A percentile compares a stretch with the other conserved stretches of the same genome.
phyloP scores from a whole-genome alignment of 2,329 filamentous ascomycete genomes.

The Apiospora pterosperma region DNA sequence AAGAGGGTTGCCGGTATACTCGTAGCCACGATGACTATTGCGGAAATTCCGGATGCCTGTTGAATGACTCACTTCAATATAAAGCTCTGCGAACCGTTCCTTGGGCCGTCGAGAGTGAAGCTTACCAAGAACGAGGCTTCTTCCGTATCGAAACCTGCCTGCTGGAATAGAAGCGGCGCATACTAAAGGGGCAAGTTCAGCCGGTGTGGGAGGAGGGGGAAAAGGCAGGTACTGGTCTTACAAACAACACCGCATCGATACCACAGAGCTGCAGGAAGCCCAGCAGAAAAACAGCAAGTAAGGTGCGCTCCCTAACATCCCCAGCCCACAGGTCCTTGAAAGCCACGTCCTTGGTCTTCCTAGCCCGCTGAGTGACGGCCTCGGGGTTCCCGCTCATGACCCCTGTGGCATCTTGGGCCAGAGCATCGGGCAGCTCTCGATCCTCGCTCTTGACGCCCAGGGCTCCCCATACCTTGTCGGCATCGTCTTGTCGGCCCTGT shows the following conservation, averaged over 20 bases:
- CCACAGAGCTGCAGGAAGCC: constrained; percentile 58
- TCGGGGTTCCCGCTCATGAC: constrained; percentile 41
- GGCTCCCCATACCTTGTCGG: too few species aligned
- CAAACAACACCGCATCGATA: constrained; percentile 61
- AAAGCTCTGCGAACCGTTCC: too few species aligned
- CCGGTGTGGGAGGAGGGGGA: too few species aligned
- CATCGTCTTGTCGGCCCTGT: constrained; percentile 43
- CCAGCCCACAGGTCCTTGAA: too few species aligned
- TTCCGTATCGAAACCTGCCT: constrained; percentile 53
- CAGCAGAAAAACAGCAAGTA: constrained; percentile 49
- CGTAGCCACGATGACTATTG: constrained; percentile 53
- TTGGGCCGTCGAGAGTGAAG: too few species aligned
- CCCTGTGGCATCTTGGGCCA: constrained; percentile 39
- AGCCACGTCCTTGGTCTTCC: too few species aligned
- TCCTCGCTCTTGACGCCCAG: too few species aligned
- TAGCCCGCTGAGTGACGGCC: constrained; percentile 29
- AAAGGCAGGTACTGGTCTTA: constrained; percentile 25
- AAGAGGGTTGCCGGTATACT: constrained; percentile 54
- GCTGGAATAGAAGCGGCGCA: constrained; percentile 56
- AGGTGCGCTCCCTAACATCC: too few species aligned
- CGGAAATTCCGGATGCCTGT: constrained; percentile 60
- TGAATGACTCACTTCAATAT: too few species aligned
- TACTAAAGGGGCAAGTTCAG: constrained; percentile 43
- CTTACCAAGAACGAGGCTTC: constrained; percentile 55
- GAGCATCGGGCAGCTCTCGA: too few species aligned